phyloP scores from a whole-genome alignment of 805 yeast species.

The Kuraishia cidri region DNA sequence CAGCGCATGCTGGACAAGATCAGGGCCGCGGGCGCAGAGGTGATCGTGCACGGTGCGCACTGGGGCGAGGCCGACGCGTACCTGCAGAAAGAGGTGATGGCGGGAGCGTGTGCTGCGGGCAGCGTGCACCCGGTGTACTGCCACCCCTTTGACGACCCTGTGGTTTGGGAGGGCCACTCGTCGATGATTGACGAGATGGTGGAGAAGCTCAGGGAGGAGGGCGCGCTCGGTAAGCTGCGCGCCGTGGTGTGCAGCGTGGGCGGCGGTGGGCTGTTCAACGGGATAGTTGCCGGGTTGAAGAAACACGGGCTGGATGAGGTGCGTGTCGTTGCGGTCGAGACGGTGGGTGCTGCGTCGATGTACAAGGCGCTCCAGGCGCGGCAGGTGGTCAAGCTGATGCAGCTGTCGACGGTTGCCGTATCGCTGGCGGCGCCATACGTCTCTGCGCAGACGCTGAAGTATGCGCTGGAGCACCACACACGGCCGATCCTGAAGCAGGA shows the following conservation, averaged over 20 bases:
- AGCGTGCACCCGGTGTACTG: constrained; percentile 33
- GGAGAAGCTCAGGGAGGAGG: too few species aligned
- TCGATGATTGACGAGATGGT: constrained; percentile 35
- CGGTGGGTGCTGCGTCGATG: constrained; percentile 55
- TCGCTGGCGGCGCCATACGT: constrained; percentile 57
- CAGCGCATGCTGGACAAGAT: constrained; percentile 35
- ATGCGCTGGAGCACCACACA: constrained; percentile 30
- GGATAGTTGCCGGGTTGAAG: constrained; percentile 35
- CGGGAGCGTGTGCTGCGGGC: constrained; percentile 5
- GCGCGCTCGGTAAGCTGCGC: constrained; percentile 18
- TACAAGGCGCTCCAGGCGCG: constrained; percentile 38
- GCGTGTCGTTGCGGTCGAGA: constrained; percentile 46
- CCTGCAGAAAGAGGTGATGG: constrained; percentile 21
- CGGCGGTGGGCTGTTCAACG: constrained; percentile 51
- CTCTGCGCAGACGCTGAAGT: constrained; percentile 37
- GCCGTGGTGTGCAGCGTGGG: constrained; percentile 48
- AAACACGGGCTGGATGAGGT: constrained; percentile 18
- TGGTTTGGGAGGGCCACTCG: constrained; percentile 49
- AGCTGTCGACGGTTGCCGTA: constrained; percentile 46
- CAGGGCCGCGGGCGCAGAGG: constrained; percentile 37
- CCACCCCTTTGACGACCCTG: constrained; percentile 43
- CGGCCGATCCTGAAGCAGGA: constrained; percentile 39
- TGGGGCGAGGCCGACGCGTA: constrained; percentile 44
- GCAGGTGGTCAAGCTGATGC: constrained; percentile 28
- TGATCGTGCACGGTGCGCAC: constrained; percentile 32